Percentiles rank a stretch among this genome's conserved stretches.
Evolutionary conservation across 176 grass and related monocot species (phyloP).

Genomic region (Oryza meridionalis): DNA sequence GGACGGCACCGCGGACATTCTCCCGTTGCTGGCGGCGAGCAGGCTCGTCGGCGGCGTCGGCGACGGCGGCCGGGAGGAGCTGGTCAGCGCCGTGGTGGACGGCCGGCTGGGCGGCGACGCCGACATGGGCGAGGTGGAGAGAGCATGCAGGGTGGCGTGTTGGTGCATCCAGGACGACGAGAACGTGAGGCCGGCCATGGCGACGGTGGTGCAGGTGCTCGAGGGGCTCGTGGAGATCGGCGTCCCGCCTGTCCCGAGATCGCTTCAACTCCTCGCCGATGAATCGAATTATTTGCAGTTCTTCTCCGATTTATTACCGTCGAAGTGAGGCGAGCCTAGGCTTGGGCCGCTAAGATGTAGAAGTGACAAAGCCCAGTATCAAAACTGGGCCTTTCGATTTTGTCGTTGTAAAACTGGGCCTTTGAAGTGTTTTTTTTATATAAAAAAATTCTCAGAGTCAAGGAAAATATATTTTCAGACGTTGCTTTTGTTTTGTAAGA

Average conservation of each 20-base stretch:
- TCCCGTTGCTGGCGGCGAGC: background rate
- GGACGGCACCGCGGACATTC: background rate
- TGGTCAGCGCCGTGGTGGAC: background rate
- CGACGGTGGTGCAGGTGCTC: background rate
- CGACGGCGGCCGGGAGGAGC: background rate
- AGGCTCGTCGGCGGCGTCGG: background rate
- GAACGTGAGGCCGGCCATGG: background rate
- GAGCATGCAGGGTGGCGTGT: background rate
- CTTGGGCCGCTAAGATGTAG: too few species aligned
- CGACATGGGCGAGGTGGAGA: background rate
- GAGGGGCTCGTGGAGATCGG: background rate
- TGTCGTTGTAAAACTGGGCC: too few species aligned
- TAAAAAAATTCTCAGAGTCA: too few species aligned
- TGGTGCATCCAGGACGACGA: background rate
- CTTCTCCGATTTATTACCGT: background rate
- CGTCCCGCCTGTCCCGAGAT: background rate
- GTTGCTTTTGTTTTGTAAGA: too few species aligned
- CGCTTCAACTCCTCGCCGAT: background rate
- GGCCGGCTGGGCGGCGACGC: background rate
- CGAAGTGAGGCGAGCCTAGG: background rate
- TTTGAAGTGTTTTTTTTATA: too few species aligned
- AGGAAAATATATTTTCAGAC: too few species aligned
- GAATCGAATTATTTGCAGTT: background rate
- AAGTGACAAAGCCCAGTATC: too few species aligned
- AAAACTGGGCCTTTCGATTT: too few species aligned